A percentile compares a stretch with the other conserved stretches of the same genome.
Evolutionary conservation across 2,329 filamentous ascomycete genomes (phyloP).

Genomic region (Penicillium sp.): DNA sequence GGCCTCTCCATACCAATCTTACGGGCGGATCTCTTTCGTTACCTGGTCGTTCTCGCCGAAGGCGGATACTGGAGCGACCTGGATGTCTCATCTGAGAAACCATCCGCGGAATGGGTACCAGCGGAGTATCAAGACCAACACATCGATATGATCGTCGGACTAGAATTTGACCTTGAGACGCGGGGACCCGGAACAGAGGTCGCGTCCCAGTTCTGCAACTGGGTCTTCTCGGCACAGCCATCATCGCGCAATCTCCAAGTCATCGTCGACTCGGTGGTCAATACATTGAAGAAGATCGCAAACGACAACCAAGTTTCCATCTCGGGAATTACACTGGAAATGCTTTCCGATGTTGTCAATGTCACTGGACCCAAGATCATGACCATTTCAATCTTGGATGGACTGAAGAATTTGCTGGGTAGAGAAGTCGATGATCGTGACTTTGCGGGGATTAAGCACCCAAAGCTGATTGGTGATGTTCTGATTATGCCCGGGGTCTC

Average conservation of each 20-base stretch:
- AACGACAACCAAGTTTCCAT: constrained; percentile 12
- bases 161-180: constrained; percentile 36
- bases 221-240: constrained; percentile 21
- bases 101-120: constrained; percentile 40
- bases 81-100: constrained; percentile 36
- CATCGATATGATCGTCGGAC: constrained; percentile 37
- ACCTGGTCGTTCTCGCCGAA: constrained; percentile 41
- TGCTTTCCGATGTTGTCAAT: constrained; percentile 28
- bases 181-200: constrained; percentile 8
- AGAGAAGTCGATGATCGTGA: constrained; percentile 23
- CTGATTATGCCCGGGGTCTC: constrained; percentile 26
- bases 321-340: constrained; percentile 20
- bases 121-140: constrained; percentile 24
- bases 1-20: constrained; percentile 39
- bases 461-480: constrained; percentile 26
- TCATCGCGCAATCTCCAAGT: constrained; percentile 18
- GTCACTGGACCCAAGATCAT: constrained; percentile 30
- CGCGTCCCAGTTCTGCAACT: constrained; percentile 26
- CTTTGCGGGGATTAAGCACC: constrained; percentile 20
- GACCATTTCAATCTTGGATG: constrained; percentile 22
- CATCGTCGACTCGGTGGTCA: constrained; percentile 20
- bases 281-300: constrained; percentile 19
- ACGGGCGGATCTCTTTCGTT: constrained; percentile 45
- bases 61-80: constrained; percentile 46
- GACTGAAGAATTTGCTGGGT: constrained; percentile 15